These are phyloP conservation scores for Centella asiatica DNA, from an alignment of 129 eudicot genomes.

Conservation along the genomic window DNA sequence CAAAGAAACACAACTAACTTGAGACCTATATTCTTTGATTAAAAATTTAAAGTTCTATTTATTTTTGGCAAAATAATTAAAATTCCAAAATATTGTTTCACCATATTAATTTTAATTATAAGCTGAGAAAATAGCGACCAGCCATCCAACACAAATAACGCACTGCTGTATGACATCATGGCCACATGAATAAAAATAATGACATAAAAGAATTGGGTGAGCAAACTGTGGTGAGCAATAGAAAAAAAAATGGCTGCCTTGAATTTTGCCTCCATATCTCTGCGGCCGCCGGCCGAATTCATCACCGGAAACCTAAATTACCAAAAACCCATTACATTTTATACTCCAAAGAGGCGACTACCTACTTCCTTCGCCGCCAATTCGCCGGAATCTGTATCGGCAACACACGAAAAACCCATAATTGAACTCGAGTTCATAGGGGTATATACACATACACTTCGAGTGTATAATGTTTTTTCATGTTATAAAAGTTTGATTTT, in stretches of 20 bases:
- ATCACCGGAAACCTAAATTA: conserved; percentile 12
- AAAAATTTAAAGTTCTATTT: no score
- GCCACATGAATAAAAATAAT: no score
- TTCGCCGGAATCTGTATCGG: conserved; percentile 37
- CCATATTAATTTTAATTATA: no score
- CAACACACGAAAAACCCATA: conserved; percentile 47
- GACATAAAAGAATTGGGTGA: not conserved
- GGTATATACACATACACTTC: conserved; percentile 22
- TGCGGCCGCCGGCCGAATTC: conserved; percentile 51
- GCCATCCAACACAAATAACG: no score
- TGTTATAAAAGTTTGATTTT: not conserved
- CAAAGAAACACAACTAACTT: no score
- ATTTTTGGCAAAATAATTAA: no score
- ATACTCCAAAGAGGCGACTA: conserved; percentile 29
- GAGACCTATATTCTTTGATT: no score
- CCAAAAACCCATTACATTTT: conserved; percentile 24
- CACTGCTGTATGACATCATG: no score
- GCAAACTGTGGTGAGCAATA: conserved; percentile 12
- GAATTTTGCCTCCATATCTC: conserved; percentile 28
- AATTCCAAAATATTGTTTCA: no score
- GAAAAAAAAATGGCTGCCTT: conserved; percentile 41
- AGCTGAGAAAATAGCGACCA: no score
- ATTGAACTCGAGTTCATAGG: conserved; percentile 84
- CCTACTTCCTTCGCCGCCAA: conserved; percentile 27
- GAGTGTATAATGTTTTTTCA: no score